Conservation (phyloP, 1,284 basidiomycete genomes). For the Malassezia equina region DNA sequence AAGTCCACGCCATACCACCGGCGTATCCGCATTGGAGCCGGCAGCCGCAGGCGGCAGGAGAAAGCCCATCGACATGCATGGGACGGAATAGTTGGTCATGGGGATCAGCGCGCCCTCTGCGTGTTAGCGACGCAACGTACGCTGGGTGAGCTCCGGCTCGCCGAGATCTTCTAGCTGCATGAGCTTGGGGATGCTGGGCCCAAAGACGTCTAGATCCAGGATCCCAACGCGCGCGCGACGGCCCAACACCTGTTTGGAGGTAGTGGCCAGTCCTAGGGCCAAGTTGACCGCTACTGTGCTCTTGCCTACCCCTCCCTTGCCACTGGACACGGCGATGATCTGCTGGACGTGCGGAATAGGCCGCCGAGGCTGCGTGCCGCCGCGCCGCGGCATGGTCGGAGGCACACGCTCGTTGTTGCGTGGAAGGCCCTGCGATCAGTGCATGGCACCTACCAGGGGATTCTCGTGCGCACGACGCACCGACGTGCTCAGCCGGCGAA, state of each 20-base stretch:
- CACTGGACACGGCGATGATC: slow-evolving; percentile 78
- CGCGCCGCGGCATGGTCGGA: slow-evolving; percentile 35
- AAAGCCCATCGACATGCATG: slow-evolving; percentile 95
- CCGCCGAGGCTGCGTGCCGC: slow-evolving; percentile 51
- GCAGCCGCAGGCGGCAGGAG: slow-evolving; percentile 49
- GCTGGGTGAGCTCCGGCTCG: slow-evolving; percentile 65
- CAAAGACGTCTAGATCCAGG: slow-evolving; percentile 90
- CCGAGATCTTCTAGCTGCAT: slow-evolving; percentile 76
- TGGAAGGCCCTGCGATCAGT: slow-evolving; percentile 24
- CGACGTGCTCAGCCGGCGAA: background rate
- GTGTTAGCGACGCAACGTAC: slow-evolving; percentile 1
- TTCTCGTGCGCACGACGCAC: slow-evolving; percentile 26
- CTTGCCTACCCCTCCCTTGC: slow-evolving; percentile 95
- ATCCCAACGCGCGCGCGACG: slow-evolving; percentile 60
- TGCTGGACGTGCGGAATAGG: slow-evolving; percentile 53
- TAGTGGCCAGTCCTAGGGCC: slow-evolving; percentile 58
- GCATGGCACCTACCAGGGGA: slow-evolving; percentile 21
- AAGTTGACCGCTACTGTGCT: slow-evolving; percentile 81
- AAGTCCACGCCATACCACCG: slow-evolving; percentile 88
- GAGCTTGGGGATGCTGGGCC: slow-evolving; percentile 85
- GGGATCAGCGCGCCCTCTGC: slow-evolving; percentile 61
- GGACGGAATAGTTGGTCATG: slow-evolving; percentile 74
- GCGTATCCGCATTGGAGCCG: slow-evolving; percentile 55
- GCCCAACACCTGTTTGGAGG: background rate
- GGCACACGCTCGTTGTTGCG: slow-evolving; percentile 33